phyloP scores from a whole-genome alignment of 306 rosid species.

The Lithocarpus polystachyus region DNA sequence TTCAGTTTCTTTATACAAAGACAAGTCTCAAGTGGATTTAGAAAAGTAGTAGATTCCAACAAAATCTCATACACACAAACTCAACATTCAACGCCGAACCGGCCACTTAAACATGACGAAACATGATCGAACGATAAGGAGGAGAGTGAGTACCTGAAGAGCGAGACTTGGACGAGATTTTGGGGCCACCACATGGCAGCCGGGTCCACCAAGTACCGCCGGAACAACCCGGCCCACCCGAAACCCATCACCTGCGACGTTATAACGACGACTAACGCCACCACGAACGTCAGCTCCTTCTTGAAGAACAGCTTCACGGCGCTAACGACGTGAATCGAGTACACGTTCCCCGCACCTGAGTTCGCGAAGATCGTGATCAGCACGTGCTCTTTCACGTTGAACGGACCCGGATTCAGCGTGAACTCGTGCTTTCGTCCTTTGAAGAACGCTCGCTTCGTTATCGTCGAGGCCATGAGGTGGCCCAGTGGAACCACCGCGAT shows the following conservation, averaged over 20 bases:
- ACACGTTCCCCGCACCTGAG: constrained; percentile 91
- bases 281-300: constrained; percentile 44
- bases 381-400: constrained; percentile 90
- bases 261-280: constrained; percentile 61
- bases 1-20: no score
- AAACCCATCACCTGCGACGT: constrained; percentile 88
- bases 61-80: no score
- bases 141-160: constrained; percentile 46
- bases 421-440: constrained; percentile 58
- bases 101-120: no score
- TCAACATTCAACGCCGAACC: no score
- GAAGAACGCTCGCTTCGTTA: constrained; percentile 54
- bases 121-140: neutral
- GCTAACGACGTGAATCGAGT: constrained; percentile 60
- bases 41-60: no score
- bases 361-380: constrained; percentile 90
- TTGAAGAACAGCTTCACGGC: constrained; percentile 43
- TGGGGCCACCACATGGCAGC: constrained; percentile 96
- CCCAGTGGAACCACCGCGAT: constrained; percentile 91
- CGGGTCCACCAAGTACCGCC: constrained; percentile 77
- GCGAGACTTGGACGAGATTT: constrained; percentile 80
- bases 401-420: constrained; percentile 80
- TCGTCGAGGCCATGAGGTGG: constrained; percentile 71
- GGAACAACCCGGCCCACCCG: constrained; percentile 82
- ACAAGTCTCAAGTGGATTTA: no score